phyloP scores from a whole-genome alignment of 2,329 filamentous ascomycete species.

The Nemania diffusa region DNA sequence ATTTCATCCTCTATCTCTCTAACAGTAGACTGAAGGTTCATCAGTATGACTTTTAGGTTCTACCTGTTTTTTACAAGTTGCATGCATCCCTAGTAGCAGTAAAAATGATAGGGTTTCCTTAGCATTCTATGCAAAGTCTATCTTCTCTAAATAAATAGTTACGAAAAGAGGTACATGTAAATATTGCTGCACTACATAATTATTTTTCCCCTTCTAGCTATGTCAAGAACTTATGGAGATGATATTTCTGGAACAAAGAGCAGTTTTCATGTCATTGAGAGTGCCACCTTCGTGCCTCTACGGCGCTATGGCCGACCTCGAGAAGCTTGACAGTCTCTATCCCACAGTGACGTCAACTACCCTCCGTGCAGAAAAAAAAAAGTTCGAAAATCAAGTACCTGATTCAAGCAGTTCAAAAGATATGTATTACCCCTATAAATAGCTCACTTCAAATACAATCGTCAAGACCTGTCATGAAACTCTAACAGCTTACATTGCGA shows the following conservation, averaged over 20 bases:
- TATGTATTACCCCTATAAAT: background rate
- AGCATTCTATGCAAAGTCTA: no score
- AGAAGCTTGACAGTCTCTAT: slow-evolving; percentile 5
- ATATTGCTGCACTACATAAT: no score
- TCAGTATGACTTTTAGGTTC: no score
- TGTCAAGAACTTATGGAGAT: no score
- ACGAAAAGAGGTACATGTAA: no score
- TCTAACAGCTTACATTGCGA: slow-evolving; percentile 25
- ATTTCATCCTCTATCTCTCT: background rate
- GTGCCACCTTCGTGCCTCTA: background rate
- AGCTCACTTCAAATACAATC: background rate
- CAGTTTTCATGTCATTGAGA: background rate
- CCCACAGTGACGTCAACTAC: slow-evolving; percentile 14
- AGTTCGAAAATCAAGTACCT: background rate
- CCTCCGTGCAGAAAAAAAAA: background rate
- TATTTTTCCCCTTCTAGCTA: no score
- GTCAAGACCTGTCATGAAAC: background rate
- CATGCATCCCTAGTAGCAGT: no score
- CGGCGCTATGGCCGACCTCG: background rate
- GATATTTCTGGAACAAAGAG: background rate
- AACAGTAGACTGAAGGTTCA: no score
- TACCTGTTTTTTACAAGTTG: no score
- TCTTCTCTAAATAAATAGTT: no score
- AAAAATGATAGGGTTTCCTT: no score
- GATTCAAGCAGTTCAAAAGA: background rate